Evolutionary conservation across 805 yeast genomes (phyloP).

Genomic region (Kluyveromyces aestuarii): DNA sequence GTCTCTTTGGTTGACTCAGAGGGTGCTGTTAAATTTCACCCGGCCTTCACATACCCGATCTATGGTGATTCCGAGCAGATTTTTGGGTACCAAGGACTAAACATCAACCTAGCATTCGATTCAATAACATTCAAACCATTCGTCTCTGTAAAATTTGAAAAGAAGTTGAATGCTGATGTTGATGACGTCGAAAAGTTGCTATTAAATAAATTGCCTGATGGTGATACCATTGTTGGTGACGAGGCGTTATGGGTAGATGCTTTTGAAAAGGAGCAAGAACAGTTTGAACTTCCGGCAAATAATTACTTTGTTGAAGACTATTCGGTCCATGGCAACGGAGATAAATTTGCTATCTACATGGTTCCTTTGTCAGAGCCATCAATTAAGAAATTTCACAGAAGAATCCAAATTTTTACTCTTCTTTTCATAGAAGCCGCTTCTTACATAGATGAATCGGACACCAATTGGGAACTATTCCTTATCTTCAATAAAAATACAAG

Average conservation of each 20-base stretch:
- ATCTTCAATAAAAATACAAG: constrained; percentile 30
- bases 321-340: constrained; percentile 26
- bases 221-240: constrained; percentile 48
- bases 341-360: constrained; percentile 43
- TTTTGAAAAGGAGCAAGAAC: constrained; percentile 39
- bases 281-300: constrained; percentile 36
- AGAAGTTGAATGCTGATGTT: constrained; percentile 41
- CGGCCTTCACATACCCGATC: constrained; percentile 83
- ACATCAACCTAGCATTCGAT: constrained; percentile 64
- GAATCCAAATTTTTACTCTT: constrained; percentile 73
- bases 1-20: constrained; percentile 50
- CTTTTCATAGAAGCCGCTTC: constrained; percentile 92
- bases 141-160: constrained; percentile 47
- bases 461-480: constrained; percentile 71
- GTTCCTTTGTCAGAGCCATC: constrained; percentile 24
- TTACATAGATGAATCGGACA: constrained; percentile 68
- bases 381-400: constrained; percentile 44
- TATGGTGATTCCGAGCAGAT: constrained; percentile 88
- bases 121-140: constrained; percentile 66
- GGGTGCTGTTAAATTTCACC: constrained; percentile 58
- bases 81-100: constrained; percentile 69
- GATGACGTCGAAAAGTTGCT: constrained; percentile 52
- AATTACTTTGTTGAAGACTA: constrained; percentile 26
- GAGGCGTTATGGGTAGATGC: constrained; percentile 59
- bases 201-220: constrained; percentile 48